Evolutionary conservation across 495 filamentous ascomycete genomes (phyloP).

Genomic region (Penicillium bovifimosum): DNA sequence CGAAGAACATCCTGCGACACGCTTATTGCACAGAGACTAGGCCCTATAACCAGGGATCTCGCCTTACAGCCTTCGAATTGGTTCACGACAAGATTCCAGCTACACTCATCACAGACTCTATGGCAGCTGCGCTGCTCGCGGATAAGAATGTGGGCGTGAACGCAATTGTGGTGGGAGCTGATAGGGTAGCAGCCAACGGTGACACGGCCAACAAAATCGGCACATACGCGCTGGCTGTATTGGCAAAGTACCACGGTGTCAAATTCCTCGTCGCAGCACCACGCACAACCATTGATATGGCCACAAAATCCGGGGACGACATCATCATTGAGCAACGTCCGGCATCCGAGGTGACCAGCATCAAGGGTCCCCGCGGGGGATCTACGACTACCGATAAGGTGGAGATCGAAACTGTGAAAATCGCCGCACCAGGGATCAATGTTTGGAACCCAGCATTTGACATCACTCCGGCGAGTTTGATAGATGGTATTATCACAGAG

Average conservation of each 20-base stretch:
- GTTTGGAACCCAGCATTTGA: conserved; percentile 98
- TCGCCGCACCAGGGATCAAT: conserved; percentile 71
- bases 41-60: conserved; percentile 95
- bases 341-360: conserved; percentile 68
- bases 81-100: conserved; percentile 90
- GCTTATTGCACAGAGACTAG: conserved; percentile 96
- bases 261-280: conserved; percentile 96
- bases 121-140: conserved; percentile 81
- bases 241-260: conserved; percentile 78
- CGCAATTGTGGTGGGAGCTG: conserved; percentile 89
- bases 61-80: conserved; percentile 92
- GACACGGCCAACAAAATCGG: conserved; percentile 99
- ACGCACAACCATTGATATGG: conserved; percentile 85
- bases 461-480: conserved; percentile 77
- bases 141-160: conserved; percentile 56
- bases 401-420: conserved; percentile 63
- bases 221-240: conserved; percentile 84
- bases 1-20: conserved; percentile 57
- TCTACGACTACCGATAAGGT: conserved; percentile 43
- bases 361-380: conserved; percentile 65
- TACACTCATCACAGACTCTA: conserved; percentile 91
- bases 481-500: conserved; percentile 94
- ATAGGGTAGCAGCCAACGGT: conserved; percentile 91
- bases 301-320: conserved; percentile 63
- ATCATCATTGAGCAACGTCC: conserved; percentile 89